Conservation (phyloP, 2,329 filamentous ascomycete species). For the Diplodia sapinea region DNA sequence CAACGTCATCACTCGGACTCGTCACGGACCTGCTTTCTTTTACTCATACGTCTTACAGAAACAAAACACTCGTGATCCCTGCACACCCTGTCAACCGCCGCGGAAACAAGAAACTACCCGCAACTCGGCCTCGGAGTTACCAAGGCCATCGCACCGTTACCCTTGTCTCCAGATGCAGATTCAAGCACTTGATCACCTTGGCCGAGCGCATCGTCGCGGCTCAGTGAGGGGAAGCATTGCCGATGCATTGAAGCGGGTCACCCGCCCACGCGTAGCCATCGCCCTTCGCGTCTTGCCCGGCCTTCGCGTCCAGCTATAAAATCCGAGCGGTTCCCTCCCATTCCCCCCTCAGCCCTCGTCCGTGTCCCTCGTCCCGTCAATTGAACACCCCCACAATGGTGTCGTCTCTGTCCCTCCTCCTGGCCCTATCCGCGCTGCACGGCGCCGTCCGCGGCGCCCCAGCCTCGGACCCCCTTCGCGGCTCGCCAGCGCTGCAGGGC, state of each 20-base stretch:
- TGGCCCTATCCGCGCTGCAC: constrained; percentile 5
- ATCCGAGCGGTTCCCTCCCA: neutral
- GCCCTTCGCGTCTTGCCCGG: constrained; percentile 4
- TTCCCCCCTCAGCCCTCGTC: neutral
- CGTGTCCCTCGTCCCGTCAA: neutral
- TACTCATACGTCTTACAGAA: constrained; percentile 19
- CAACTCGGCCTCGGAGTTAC: neutral
- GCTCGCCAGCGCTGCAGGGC: constrained; percentile 30
- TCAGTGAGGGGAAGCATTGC: constrained; percentile 25
- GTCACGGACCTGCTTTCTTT: neutral
- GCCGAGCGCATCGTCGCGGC: neutral
- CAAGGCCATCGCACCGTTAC: neutral
- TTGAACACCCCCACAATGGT: constrained; percentile 9
- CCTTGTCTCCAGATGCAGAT: neutral
- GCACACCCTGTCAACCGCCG: constrained; percentile 3
- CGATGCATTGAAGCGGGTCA: neutral
- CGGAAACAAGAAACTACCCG: neutral
- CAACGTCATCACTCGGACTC: constrained; percentile 9
- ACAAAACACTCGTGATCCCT: constrained; percentile 13
- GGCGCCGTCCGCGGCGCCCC: constrained; percentile 1
- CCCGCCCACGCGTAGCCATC: constrained; percentile 6
- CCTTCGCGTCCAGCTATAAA: constrained; percentile 17
- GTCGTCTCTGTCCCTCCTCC: constrained; percentile 6
- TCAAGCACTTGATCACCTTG: constrained; percentile 18
- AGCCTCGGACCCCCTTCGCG: constrained; percentile 31